Percentiles rank a stretch among this genome's conserved stretches.
phyloP scores from a whole-genome alignment of 257 asterid genomes.

The Przewalskia tangutica region DNA sequence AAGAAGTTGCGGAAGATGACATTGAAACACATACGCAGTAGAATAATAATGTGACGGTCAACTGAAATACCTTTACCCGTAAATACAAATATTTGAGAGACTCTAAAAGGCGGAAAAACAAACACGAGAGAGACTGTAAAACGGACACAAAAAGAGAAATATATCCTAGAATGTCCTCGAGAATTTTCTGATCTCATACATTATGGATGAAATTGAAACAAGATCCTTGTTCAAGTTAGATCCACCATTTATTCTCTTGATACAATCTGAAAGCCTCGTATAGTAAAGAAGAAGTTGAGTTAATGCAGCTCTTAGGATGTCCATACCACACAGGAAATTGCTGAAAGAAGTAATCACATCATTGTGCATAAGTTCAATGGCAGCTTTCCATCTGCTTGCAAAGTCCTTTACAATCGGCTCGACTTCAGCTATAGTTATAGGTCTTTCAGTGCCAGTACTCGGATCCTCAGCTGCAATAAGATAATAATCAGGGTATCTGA shows the following conservation, averaged over 20 bases:
- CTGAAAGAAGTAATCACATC: conserved; percentile 89
- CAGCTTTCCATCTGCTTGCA: conserved; percentile 87
- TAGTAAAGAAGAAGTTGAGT: conserved; percentile 88
- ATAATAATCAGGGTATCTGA: conserved; percentile 5
- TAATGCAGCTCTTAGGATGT: conserved; percentile 86
- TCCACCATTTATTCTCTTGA: conserved; percentile 70
- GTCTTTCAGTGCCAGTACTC: conserved; percentile 47
- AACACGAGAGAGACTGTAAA: not conserved
- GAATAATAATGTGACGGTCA: not conserved
- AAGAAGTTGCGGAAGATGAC: not conserved
- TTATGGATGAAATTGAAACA: conserved; percentile 82
- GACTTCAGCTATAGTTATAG: conserved; percentile 58
- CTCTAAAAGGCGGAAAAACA: not conserved
- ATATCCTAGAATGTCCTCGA: conserved; percentile 58
- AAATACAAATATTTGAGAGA: not conserved
- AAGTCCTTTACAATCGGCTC: conserved; percentile 93
- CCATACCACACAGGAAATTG: conserved; percentile 94
- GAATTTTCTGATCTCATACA: conserved; percentile 89
- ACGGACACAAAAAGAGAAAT: not conserved
- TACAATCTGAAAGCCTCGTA: conserved; percentile 87
- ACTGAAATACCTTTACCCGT: not conserved
- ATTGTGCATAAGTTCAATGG: conserved; percentile 94
- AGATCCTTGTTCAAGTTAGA: conserved; percentile 85
- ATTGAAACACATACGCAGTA: not conserved
- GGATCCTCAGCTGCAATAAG: conserved; percentile 65